These are phyloP conservation scores for Agastache rugosa DNA, from an alignment of 257 asterid species.

Conservation along the genomic window DNA sequence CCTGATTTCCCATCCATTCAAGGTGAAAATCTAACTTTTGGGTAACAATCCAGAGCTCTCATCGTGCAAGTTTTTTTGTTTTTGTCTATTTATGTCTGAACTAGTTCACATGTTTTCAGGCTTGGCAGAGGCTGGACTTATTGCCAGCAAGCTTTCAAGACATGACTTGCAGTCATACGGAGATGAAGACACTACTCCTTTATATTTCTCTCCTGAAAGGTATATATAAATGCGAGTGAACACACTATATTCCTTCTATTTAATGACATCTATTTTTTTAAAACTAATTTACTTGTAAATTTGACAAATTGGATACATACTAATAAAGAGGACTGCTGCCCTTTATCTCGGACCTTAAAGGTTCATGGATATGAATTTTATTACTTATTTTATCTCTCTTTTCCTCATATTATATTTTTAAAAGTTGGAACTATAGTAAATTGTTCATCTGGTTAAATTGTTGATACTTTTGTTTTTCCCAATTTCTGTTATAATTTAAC, in stretches of 20 bases:
- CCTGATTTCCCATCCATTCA: slow-evolving; percentile 96
- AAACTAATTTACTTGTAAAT: slow-evolving; percentile 18
- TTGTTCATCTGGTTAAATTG: slow-evolving; percentile 27
- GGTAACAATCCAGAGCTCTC: slow-evolving; percentile 32
- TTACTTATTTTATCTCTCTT: slow-evolving; percentile 18
- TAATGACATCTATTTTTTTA: slow-evolving; percentile 4
- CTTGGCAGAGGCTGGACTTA: slow-evolving; percentile 98
- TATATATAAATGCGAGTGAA: slow-evolving; percentile 32
- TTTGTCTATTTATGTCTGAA: slow-evolving; percentile 42
- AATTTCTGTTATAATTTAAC: slow-evolving; percentile 24
- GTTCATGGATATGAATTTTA: slow-evolving; percentile 29
- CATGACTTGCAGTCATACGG: slow-evolving; percentile 73
- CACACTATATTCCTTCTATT: slow-evolving; percentile 29
- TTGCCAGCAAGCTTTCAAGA: slow-evolving; percentile 96
- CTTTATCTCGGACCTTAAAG: slow-evolving; percentile 6
- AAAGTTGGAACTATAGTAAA: slow-evolving; percentile 2
- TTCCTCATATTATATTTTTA: slow-evolving; percentile 13
- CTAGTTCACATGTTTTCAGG: slow-evolving; percentile 60
- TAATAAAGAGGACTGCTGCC: slow-evolving; percentile 22
- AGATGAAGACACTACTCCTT: slow-evolving; percentile 68
- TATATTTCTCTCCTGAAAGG: slow-evolving; percentile 93
- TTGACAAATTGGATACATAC: slow-evolving; percentile 8
- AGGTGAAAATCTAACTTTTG: slow-evolving; percentile 53
- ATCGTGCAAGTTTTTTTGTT: slow-evolving; percentile 15
- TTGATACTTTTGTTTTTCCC: slow-evolving; percentile 29